Percentiles rank a stretch among this genome's conserved stretches.
phyloP scores from a whole-genome alignment of 2,329 filamentous ascomycete genomes.

The Xylaria sp. region DNA sequence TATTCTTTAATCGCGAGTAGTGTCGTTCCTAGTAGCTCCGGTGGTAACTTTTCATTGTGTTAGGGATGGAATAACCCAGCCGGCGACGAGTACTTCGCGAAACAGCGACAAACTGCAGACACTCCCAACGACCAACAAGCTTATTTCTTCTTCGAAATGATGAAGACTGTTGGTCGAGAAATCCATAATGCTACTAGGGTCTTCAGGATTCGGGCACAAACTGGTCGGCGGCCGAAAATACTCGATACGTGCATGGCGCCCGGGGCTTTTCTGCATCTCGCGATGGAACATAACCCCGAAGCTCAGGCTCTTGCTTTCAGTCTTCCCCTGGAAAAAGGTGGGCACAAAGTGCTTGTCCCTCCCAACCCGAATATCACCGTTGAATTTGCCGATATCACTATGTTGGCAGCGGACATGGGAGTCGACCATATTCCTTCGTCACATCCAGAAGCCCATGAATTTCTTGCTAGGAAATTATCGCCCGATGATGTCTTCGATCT shows the following conservation, averaged over 20 bases:
- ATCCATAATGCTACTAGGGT: conserved; percentile 51
- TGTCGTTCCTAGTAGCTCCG: not conserved
- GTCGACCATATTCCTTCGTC: conserved; percentile 45
- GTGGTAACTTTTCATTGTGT: not conserved
- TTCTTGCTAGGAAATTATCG: conserved; percentile 45
- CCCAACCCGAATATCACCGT: conserved; percentile 34
- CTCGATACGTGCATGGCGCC: conserved; percentile 68
- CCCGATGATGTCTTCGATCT: conserved; percentile 55
- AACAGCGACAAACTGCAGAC: conserved; percentile 53
- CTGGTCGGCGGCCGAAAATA: conserved; percentile 45
- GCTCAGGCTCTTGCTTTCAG: conserved; percentile 53
- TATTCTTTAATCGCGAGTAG: not conserved
- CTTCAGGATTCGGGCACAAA: conserved; percentile 42
- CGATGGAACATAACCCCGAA: conserved; percentile 50
- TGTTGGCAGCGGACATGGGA: conserved; percentile 60
- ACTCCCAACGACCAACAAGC: conserved; percentile 39
- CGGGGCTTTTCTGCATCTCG: conserved; percentile 59
- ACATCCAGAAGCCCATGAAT: conserved; percentile 48
- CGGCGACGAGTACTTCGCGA: conserved; percentile 56
- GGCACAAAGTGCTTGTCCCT: conserved; percentile 52
- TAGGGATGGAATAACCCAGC: conserved; percentile 53
- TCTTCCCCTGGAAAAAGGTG: conserved; percentile 54
- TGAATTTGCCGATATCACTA: conserved; percentile 59
- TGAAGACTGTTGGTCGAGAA: conserved; percentile 56
- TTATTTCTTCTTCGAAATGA: conserved; percentile 54